Conservation (phyloP, 2,329 filamentous ascomycete species). For the Pseudogymnoascus sp. region DNA sequence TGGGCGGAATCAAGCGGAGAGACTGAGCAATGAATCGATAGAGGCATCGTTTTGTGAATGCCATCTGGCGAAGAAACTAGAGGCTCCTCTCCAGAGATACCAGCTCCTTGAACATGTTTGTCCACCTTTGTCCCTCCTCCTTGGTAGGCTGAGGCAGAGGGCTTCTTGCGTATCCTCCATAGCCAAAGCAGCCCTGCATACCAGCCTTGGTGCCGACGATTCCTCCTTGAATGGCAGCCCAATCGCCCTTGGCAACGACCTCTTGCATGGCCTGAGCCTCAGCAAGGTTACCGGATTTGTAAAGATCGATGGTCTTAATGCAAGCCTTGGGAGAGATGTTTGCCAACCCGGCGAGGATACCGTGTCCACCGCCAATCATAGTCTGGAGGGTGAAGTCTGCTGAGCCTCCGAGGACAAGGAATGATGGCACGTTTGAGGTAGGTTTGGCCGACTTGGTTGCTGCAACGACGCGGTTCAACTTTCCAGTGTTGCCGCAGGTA, state of each 20-base stretch:
- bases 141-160: slow-evolving; percentile 43
- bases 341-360: slow-evolving; percentile 62
- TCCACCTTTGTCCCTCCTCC: slow-evolving; percentile 43
- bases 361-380: slow-evolving; percentile 59
- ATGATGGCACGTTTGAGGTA: slow-evolving; percentile 44
- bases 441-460: slow-evolving; percentile 46
- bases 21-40: not conserved
- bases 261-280: slow-evolving; percentile 57
- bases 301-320: slow-evolving; percentile 51
- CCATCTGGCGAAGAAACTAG: slow-evolving; percentile 17
- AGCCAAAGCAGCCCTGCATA: slow-evolving; percentile 52
- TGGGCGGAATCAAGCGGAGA: not conserved
- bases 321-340: slow-evolving; percentile 62
- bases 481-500: slow-evolving; percentile 72
- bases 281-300: slow-evolving; percentile 46
- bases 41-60: not conserved
- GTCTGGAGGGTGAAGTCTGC: slow-evolving; percentile 68
- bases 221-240: slow-evolving; percentile 59
- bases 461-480: slow-evolving; percentile 46
- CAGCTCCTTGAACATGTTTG: slow-evolving; percentile 46
- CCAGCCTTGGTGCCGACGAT: slow-evolving; percentile 62
- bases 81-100: slow-evolving; percentile 43
- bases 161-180: slow-evolving; percentile 45
- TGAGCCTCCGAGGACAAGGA: slow-evolving; percentile 63
- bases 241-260: slow-evolving; percentile 57